Base-by-base conservation (phyloP, 2,329 filamentous ascomycete species). In the Shiraia bambusicola region DNA sequence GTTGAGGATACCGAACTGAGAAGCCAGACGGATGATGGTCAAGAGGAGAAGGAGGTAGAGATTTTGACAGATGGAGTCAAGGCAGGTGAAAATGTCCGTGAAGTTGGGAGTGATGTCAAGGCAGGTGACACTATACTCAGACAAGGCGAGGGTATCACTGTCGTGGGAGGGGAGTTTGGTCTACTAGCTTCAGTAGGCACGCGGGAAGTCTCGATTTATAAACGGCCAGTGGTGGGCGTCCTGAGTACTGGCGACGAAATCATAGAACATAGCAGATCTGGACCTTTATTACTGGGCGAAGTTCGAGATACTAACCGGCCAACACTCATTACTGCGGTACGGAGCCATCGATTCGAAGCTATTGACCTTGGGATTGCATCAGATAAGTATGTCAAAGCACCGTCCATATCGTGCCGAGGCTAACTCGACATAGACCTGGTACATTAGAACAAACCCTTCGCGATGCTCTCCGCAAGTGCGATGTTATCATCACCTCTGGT, bases 191-290 rank as follows among this genome's bases (percentile, higher is more conserved):
- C 91, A 1, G 88, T 93, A 0, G 93, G 93, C 5, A 83, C 84
- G 1, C 72, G 74, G 8, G 76, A 84, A 35, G 86, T 94, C 4
- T 76, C 77, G 11, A 78, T 92, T 6, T 96, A 86, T 70, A 81
- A 78, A 34, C 83, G 83, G 40, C 92, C 93, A 1, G 72, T 88
- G 7, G 76, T 98, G 6, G 93, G 91, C 4, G 83, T 98, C 2
- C 71, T 98, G 13, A 96, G 91, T 37, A 98, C 93, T 0, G 93
- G 93, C 15, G 92, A 98, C 62, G 93, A 98, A 68, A 88, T 98
- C 35, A 84, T 96, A 4, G 80, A 85, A 48, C 84, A 93, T 58
- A 74, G 85, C 44, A 73, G 79, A 17, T 74, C 80, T 0, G 81
- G 79, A 0, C 71, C 75, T 0, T 73, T 97, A 7, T 77, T 76